These are phyloP conservation scores for Eucalyptus lansdowneana DNA, from an alignment of 345 rosid species.

Conservation along the genomic window DNA sequence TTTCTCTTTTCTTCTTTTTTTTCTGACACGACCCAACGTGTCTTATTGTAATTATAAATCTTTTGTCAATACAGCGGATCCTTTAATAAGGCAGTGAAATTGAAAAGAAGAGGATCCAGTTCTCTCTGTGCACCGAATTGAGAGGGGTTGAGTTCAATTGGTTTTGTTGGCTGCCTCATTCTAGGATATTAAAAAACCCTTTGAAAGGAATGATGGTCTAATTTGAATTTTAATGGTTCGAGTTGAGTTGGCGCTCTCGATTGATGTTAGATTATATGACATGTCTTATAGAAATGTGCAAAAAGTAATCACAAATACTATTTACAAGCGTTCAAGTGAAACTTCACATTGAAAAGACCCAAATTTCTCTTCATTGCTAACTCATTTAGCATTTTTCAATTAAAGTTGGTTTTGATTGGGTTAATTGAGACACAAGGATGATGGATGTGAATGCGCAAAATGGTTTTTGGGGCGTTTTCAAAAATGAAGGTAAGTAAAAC, in stretches of 20 bases:
- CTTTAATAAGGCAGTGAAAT: background rate
- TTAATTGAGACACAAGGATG: background rate
- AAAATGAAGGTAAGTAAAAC: background rate
- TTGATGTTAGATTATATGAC: background rate
- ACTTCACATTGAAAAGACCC: background rate
- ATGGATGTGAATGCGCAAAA: background rate
- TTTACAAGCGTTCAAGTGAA: background rate
- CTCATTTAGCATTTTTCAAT: background rate
- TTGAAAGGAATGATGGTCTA: background rate
- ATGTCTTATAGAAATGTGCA: background rate
- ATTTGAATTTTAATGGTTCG: background rate
- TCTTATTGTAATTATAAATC: background rate
- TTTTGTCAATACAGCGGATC: background rate
- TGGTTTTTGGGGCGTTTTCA: background rate
- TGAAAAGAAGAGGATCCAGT: background rate
- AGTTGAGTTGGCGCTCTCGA: rapidly evolving
- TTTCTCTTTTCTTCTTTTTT: too few relatives aligned
- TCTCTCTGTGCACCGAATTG: background rate
- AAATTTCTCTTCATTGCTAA: background rate
- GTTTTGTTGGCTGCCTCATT: too few relatives aligned
- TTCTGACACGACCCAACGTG: background rate
- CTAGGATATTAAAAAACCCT: background rate
- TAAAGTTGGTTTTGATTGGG: background rate
- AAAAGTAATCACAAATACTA: too few relatives aligned
- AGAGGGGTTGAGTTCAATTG: background rate